Conservation (phyloP, 2,329 filamentous ascomycete species). For the Ceratocystis cubensis region DNA sequence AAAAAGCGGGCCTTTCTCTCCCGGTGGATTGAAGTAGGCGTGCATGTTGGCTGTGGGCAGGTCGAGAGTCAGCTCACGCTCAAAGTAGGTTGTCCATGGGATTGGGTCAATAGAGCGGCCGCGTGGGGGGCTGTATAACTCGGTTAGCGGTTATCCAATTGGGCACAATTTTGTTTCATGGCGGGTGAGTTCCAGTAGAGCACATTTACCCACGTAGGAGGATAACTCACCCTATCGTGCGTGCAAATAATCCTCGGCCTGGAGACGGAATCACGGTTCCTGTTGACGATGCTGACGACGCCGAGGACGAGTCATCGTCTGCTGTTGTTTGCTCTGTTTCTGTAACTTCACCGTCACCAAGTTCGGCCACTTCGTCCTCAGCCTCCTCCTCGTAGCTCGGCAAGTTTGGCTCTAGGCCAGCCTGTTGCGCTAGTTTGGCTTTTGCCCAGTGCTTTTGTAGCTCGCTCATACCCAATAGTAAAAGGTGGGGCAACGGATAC, state of each 20-base stretch:
- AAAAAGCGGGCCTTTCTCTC: constrained; percentile 64
- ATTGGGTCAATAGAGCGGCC: constrained; percentile 51
- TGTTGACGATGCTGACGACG: constrained; percentile 69
- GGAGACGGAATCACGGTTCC: constrained; percentile 79
- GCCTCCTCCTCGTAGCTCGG: constrained; percentile 6
- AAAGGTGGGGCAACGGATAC: not conserved
- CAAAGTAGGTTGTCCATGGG: constrained; percentile 83
- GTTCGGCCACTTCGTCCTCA: constrained; percentile 1
- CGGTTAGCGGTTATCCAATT: constrained; percentile 20
- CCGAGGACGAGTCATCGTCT: constrained; percentile 50
- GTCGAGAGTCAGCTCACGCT: constrained; percentile 68
- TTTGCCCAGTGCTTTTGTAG: constrained; percentile 69
- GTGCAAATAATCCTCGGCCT: constrained; percentile 59
- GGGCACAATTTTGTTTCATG: not conserved
- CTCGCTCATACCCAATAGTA: constrained; percentile 52
- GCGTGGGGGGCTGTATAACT: constrained; percentile 23
- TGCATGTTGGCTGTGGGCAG: constrained; percentile 46
- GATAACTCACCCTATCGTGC: constrained; percentile 49
- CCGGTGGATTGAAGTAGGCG: constrained; percentile 75
- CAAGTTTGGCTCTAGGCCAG: constrained; percentile 22
- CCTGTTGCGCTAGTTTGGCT: constrained; percentile 52
- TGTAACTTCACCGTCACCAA: constrained; percentile 6
- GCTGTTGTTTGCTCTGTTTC: constrained; percentile 26
- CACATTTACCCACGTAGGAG: not conserved
- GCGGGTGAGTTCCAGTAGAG: not conserved